These are phyloP conservation scores for Fragaria nilgerrensis DNA, from an alignment of 306 rosid species.

Conservation along the genomic window DNA sequence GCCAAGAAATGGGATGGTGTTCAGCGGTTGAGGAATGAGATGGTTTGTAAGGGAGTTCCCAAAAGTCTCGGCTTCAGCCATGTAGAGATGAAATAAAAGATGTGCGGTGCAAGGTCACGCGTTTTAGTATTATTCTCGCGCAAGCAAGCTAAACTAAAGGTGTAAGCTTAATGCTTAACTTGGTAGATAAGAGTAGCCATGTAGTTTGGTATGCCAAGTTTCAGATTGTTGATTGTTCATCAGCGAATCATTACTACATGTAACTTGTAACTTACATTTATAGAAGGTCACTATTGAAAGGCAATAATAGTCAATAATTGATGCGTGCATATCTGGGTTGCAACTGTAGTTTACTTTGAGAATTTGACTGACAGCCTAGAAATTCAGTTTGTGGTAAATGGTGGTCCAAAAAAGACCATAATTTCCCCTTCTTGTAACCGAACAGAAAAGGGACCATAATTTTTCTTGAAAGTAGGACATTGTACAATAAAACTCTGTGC, in stretches of 20 bases:
- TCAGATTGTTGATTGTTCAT: neutral
- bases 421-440: neutral
- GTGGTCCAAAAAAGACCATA: neutral
- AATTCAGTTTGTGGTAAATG: neutral
- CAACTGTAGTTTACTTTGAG: neutral
- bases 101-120: neutral
- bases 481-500: neutral
- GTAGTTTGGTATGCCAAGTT: neutral
- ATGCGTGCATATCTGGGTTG: neutral
- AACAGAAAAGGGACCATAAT: no score
- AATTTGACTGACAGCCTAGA: constrained; percentile 2
- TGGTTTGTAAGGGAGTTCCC: constrained; percentile 41
- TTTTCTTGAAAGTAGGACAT: neutral
- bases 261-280: neutral
- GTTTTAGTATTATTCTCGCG: neutral
- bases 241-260: neutral
- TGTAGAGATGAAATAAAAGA: constrained; percentile 21
- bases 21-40: constrained; percentile 51
- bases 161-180: neutral
- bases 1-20: constrained; percentile 62
- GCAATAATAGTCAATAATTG: neutral
- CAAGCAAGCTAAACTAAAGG: neutral
- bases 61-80: constrained; percentile 58
- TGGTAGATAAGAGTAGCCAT: neutral
- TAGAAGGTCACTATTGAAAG: neutral